Evolutionary conservation across 352 stramenopile genomes (phyloP).

Genomic region (Phytophthora cactorum): DNA sequence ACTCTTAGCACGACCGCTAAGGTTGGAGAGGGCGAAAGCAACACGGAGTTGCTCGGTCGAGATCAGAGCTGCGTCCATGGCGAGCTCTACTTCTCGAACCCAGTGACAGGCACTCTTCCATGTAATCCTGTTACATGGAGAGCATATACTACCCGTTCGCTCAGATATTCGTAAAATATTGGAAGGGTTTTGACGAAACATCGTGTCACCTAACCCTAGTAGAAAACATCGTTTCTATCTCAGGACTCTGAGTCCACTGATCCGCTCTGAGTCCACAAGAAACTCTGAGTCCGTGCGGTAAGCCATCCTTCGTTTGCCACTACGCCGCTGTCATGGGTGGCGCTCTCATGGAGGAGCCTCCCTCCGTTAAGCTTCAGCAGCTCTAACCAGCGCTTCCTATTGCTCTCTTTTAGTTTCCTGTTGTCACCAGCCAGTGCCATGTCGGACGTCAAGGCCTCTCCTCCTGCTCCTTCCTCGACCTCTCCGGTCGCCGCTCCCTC

Average conservation of each 20-base stretch:
- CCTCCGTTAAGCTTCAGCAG: constrained; percentile 7
- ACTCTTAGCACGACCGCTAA: too few relatives aligned
- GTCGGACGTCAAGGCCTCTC: constrained; percentile 23
- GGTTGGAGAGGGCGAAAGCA: too few relatives aligned
- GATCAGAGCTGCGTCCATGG: too few relatives aligned
- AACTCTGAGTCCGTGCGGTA: constrained; percentile 7
- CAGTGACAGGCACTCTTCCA: too few relatives aligned
- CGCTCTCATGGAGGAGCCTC: constrained; percentile 11
- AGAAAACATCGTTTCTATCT: neutral
- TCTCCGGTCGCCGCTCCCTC: neutral
- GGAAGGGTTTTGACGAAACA: too few relatives aligned
- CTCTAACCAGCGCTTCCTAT: constrained; percentile 16
- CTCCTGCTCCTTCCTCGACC: neutral
- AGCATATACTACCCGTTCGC: too few relatives aligned
- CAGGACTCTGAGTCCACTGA: constrained; percentile 3
- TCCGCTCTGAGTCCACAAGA: constrained; percentile 14
- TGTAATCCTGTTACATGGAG: too few relatives aligned
- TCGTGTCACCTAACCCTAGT: neutral
- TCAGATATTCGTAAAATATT: too few relatives aligned
- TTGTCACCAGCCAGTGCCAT: constrained; percentile 18
- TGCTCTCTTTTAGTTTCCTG: constrained; percentile 6
- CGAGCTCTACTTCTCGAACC: too few relatives aligned
- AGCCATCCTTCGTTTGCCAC: constrained; percentile 4
- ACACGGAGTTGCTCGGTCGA: too few relatives aligned
- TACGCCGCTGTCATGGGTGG: constrained; percentile 10